Evolutionary conservation across 1,139 yeast genomes (phyloP).

Genomic region (Hemisphaericaspora xylanilytica): DNA sequence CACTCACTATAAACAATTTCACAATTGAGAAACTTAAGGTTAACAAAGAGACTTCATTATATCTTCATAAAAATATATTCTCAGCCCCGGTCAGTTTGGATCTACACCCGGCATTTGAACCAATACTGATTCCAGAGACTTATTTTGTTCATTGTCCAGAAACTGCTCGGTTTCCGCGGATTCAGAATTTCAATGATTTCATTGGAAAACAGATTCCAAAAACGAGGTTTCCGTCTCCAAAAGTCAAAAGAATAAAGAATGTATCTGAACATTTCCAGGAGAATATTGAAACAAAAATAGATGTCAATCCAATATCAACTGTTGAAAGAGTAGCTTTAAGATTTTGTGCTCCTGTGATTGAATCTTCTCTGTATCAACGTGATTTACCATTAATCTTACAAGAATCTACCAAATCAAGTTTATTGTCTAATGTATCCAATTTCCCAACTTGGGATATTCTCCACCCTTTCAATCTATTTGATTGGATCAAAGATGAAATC

Average conservation of each 20-base stretch:
- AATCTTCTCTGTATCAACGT: not conserved
- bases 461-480: slow-evolving; percentile 4
- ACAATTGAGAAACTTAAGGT: slow-evolving; percentile 5
- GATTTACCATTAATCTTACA: not conserved
- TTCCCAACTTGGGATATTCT: slow-evolving; percentile 4
- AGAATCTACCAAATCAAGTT: too few species aligned
- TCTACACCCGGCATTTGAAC: slow-evolving; percentile 1
- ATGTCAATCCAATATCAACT: too few species aligned
- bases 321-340: too few species aligned
- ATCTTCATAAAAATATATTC: slow-evolving; percentile 2
- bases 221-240: not conserved
- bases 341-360: too few species aligned
- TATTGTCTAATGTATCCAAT: not conserved
- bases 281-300: too few species aligned
- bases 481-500: slow-evolving; percentile 1
- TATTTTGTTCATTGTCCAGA: slow-evolving; percentile 2
- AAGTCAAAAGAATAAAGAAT: not conserved
- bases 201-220: not conserved
- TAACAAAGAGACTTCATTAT: slow-evolving; percentile 2
- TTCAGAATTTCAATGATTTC: not conserved
- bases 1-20: slow-evolving; percentile 1
- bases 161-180: too few species aligned
- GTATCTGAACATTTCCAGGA: not conserved
- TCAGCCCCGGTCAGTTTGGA: not conserved
- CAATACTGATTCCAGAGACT: not conserved